Conservation (phyloP, 179 eudicot genomes). For the Silene vulgaris region DNA sequence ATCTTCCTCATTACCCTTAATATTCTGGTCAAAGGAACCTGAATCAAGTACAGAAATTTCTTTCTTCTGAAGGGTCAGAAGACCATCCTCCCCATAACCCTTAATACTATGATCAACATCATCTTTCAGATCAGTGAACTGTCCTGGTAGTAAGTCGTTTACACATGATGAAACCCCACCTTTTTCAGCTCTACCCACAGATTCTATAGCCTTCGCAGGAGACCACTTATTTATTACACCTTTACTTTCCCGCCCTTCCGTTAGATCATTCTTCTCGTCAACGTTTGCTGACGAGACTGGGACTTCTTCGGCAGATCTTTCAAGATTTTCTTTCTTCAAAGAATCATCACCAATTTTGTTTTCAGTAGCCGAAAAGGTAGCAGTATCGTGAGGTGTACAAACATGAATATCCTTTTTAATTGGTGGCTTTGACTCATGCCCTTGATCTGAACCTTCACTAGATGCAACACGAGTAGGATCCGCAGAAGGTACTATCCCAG, state of each 20-base stretch:
- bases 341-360: conserved; percentile 4
- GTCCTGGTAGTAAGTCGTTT: conserved; percentile 15
- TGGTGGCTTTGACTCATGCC: conserved; percentile 11
- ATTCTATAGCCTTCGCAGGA: conserved; percentile 4
- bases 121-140: conserved; percentile 13
- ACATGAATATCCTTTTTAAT: conserved; percentile 1
- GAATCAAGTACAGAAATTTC: conserved; percentile 14
- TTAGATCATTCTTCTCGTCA: conserved; percentile 13
- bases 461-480: conserved; percentile 1
- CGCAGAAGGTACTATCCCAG: neutral
- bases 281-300: conserved; percentile 11
- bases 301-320: neutral
- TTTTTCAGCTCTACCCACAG: conserved; percentile 10
- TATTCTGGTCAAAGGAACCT: conserved; percentile 18
- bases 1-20: conserved; percentile 13
- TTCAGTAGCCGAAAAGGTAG: conserved; percentile 3
- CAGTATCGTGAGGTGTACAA: conserved; percentile 1
- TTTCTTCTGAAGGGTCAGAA: conserved; percentile 10
- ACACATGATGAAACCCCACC: conserved; percentile 16
- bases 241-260: conserved; percentile 3
- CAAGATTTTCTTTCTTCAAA: conserved; percentile 18
- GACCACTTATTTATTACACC: neutral
- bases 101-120: conserved; percentile 2
- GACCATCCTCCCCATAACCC: conserved; percentile 11
- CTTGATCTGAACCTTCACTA: conserved; percentile 1